phyloP scores from a whole-genome alignment of 495 filamentous ascomycete genomes.

The Xylaria acuta region DNA sequence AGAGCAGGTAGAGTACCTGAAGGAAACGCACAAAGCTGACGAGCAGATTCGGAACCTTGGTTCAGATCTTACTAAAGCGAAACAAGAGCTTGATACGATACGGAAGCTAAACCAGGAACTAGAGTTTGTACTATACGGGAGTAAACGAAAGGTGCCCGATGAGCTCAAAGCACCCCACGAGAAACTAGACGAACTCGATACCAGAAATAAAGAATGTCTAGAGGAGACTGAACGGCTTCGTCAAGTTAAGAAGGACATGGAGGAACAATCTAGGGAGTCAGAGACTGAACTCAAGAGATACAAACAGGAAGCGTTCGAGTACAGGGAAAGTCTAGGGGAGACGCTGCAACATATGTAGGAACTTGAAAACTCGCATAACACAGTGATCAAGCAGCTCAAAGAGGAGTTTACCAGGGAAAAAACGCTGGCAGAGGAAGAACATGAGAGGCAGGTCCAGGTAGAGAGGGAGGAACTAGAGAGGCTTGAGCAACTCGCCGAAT shows the following conservation, averaged over 20 bases:
- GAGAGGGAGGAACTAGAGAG: slow-evolving; percentile 4
- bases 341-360: background rate
- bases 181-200: background rate
- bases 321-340: background rate
- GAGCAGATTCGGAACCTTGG: background rate
- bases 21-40: background rate
- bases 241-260: background rate
- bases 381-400: background rate
- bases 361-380: background rate
- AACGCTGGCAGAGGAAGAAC: background rate
- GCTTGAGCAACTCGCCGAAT: background rate
- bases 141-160: background rate
- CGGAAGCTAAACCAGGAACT: background rate
- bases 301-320: background rate
- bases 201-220: background rate
- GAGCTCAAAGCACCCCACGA: background rate
- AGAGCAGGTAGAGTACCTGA: background rate
- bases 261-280: background rate
- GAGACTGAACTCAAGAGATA: background rate
- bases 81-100: background rate
- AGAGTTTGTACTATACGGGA: background rate
- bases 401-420: background rate
- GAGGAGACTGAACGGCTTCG: background rate
- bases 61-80: background rate
- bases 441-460: background rate